A percentile compares a stretch with the other conserved stretches of the same genome.
phyloP scores from a whole-genome alignment of 495 filamentous ascomycete species.

The Hypoxylon perforatum region DNA sequence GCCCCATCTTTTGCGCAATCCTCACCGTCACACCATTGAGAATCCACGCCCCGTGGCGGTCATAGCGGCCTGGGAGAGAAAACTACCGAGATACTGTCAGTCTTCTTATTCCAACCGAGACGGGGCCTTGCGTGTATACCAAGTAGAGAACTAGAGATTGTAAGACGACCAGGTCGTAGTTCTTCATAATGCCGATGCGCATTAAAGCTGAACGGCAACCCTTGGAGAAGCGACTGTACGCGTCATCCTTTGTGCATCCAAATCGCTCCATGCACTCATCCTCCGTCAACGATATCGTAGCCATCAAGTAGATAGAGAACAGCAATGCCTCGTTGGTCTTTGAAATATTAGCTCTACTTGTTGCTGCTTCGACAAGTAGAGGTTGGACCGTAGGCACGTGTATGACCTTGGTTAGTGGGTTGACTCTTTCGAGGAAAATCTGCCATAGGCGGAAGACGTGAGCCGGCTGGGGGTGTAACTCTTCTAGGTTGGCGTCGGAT shows the following conservation, averaged over 20 bases:
- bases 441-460: conserved; percentile 80
- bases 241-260: conserved; percentile 55
- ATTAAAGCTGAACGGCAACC: conserved; percentile 61
- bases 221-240: conserved; percentile 52
- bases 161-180: conserved; percentile 62
- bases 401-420: conserved; percentile 76
- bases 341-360: conserved; percentile 52
- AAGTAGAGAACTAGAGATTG: conserved; percentile 65
- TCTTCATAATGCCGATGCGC: conserved; percentile 62
- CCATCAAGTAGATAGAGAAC: conserved; percentile 65
- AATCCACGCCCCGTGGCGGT: conserved; percentile 63
- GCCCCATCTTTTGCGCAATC: conserved; percentile 78
- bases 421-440: conserved; percentile 72
- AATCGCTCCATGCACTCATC: conserved; percentile 62
- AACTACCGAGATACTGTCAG: conserved; percentile 45
- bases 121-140: conserved; percentile 48
- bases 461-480: conserved; percentile 69
- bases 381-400: conserved; percentile 72
- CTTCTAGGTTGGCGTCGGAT: conserved; percentile 46
- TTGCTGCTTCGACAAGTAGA: conserved; percentile 56
- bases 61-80: conserved; percentile 62
- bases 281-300: conserved; percentile 57
- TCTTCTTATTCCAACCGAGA: background rate
- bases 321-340: conserved; percentile 63
- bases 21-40: conserved; percentile 67